Evolutionary conservation across 2,329 filamentous ascomycete species (phyloP).

Genomic region (Aspergillus fijiensis): DNA sequence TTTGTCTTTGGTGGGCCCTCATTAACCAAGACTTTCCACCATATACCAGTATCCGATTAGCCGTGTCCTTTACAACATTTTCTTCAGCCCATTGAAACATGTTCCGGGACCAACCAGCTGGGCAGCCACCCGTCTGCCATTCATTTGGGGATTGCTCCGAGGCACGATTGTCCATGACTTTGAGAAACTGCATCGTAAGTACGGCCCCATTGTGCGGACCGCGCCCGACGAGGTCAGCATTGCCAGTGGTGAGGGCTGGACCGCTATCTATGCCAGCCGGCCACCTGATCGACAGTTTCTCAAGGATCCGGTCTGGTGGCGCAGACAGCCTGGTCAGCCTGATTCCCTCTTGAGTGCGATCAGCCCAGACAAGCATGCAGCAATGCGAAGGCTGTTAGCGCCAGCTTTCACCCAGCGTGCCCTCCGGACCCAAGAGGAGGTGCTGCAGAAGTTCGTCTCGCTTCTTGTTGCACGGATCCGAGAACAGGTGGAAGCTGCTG

Average conservation of each 20-base stretch:
- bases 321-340: conserved; percentile 6
- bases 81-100: not conserved
- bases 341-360: conserved; percentile 8
- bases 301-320: conserved; percentile 11
- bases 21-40: no score
- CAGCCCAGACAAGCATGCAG: conserved; percentile 5
- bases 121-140: conserved; percentile 5
- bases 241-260: not conserved
- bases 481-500: not conserved
- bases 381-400: not conserved
- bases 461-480: not conserved
- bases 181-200: not conserved
- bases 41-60: not conserved
- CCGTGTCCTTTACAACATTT: not conserved
- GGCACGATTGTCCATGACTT: conserved; percentile 3
- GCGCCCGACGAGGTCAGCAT: conserved; percentile 5
- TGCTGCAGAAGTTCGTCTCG: conserved; percentile 6
- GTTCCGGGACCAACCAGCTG: not conserved
- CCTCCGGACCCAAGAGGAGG: not conserved
- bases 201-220: conserved; percentile 1
- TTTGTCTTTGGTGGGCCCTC: no score
- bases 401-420: conserved; percentile 4
- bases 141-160: not conserved
- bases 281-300: conserved; percentile 1
- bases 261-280: not conserved